Evolutionary conservation across 768 basidiomycete species (phyloP), one percentile per base, ranked within the genome.

Genomic region (Lactarius trivialis): DNA sequence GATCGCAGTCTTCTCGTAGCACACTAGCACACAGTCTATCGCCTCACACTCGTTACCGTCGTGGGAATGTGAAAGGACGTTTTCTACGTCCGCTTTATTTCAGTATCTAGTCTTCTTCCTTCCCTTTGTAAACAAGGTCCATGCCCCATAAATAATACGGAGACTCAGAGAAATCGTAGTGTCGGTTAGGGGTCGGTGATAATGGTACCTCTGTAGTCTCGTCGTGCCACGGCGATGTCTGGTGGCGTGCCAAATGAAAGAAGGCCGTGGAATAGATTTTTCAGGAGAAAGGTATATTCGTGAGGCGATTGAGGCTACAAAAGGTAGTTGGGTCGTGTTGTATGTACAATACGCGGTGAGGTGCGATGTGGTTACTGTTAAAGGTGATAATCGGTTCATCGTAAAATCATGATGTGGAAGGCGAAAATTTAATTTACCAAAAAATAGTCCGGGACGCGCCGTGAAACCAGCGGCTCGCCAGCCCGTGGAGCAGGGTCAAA

Each of bases 401-500:
- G 4, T n/a, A 9, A 45, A 50, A 39, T n/a, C n/a, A 32, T 43
- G 7, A 1, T 14, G 17, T 3, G 37, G 11, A 24, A 2, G 43
- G 26, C 15, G 32, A 9, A 12, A 15, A 79, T 86, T 71, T 71
- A 15, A 79, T 86, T 71, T 71, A 93, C 91, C 73, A 93, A 82
- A 84, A 93, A 93, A 77, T 93, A 93, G 77, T 93, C 91, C 71
- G 91, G 91, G 76, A 93, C 91, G 75, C 91, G 89, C 76, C 91
- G 84, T 72, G 95, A 94, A 67, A 99, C 97, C 63, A 98, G 86
- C 54, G 97, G 97, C 75, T 99, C 97, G 69, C 97, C 97, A 71
- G 96, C 94, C 74, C 97, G 83, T 70, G 97, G 97, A 69, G 97
- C 97, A 72, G 97, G 97, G 77, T 99, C 97, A 76, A 98, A 99